Percentiles rank a stretch among this genome's conserved stretches.
These are phyloP conservation scores for Blastomyces gilchristii DNA, from an alignment of 2,329 filamentous ascomycete species.

Conservation along the genomic window DNA sequence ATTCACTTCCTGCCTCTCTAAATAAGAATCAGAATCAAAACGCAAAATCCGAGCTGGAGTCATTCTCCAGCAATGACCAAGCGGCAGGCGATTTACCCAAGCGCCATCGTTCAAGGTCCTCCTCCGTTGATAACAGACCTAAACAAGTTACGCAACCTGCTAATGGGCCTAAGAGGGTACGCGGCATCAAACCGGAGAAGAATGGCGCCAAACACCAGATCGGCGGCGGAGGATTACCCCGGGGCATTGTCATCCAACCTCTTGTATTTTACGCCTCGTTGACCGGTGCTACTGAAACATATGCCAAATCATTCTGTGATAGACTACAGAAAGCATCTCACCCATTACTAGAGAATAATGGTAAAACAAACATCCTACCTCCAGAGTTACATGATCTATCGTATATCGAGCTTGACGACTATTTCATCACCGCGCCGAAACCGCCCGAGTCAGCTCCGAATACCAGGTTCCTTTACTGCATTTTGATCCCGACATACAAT, in stretches of 20 bases:
- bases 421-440: slow-evolving; percentile 70
- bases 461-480: slow-evolving; percentile 65
- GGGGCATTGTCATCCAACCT: slow-evolving; percentile 42
- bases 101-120: not conserved
- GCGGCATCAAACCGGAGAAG: slow-evolving; percentile 12
- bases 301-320: slow-evolving; percentile 54
- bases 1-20: not conserved
- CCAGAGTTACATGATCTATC: slow-evolving; percentile 67
- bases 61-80: not conserved
- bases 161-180: slow-evolving; percentile 13
- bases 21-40: not conserved
- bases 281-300: slow-evolving; percentile 69
- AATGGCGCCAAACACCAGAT: not conserved
- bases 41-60: not conserved
- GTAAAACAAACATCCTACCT: slow-evolving; percentile 33
- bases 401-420: slow-evolving; percentile 85
- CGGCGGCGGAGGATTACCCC: not conserved
- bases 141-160: slow-evolving; percentile 4
- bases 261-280: slow-evolving; percentile 85
- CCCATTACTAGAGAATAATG: slow-evolving; percentile 15
- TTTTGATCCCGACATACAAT: slow-evolving; percentile 85
- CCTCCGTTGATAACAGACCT: slow-evolving; percentile 4
- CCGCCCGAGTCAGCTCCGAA: slow-evolving; percentile 35
- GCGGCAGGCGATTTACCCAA: not conserved
- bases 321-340: slow-evolving; percentile 40